These are phyloP conservation scores for Quaeritorhiza haematococci DNA, from an alignment of 371 early-diverging fungal genomes.

Conservation along the genomic window DNA sequence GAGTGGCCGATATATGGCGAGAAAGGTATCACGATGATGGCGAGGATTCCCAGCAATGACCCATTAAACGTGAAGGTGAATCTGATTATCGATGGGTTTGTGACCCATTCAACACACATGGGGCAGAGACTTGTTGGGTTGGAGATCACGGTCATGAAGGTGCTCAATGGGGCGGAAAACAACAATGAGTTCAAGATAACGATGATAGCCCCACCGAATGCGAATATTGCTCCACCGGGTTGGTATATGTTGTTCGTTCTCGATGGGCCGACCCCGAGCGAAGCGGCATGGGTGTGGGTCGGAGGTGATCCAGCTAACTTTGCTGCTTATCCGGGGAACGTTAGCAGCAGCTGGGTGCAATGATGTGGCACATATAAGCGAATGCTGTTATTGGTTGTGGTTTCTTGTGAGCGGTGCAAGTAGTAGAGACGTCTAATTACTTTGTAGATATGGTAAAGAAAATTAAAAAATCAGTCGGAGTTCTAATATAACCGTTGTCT, in stretches of 20 bases:
- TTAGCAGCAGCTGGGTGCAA: too few relatives aligned
- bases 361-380: neutral
- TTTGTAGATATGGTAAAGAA: too few relatives aligned
- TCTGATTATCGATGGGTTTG: constrained; percentile 21
- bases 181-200: too few relatives aligned
- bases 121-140: constrained; percentile 46
- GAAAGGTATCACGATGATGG: constrained; percentile 1
- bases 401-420: neutral
- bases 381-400: neutral
- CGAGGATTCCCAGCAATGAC: constrained; percentile 16
- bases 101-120: constrained; percentile 64
- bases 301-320: constrained; percentile 5
- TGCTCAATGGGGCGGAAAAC: neutral
- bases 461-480: too few relatives aligned
- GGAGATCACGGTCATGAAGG: neutral
- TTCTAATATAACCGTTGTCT: too few relatives aligned
- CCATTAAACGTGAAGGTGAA: constrained; percentile 8
- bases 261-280: constrained; percentile 52
- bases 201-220: constrained; percentile 49
- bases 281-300: constrained; percentile 12
- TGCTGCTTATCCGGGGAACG: too few relatives aligned
- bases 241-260: constrained; percentile 49
- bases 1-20: neutral
- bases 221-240: constrained; percentile 57
- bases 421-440: too few relatives aligned